Evolutionary conservation across 1,139 yeast species (phyloP).

Genomic region (Lodderomyces oxycetoniae): DNA sequence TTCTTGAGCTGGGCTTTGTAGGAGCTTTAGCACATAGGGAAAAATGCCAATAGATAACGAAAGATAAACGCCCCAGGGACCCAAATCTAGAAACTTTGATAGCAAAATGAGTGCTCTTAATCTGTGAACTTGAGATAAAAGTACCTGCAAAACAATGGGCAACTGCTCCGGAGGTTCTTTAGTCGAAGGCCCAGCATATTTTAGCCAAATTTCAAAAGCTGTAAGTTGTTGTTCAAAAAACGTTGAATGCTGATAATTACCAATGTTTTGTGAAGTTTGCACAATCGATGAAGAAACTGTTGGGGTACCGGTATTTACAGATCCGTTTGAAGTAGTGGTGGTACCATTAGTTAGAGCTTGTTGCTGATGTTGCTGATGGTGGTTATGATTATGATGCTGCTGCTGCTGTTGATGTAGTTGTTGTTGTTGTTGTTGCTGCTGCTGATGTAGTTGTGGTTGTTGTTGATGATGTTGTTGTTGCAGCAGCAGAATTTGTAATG

Average conservation of each 20-base stretch:
- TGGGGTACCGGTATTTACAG: too few relatives aligned
- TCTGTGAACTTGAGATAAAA: conserved; percentile 90
- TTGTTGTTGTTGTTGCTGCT: background rate
- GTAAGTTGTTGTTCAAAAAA: conserved; percentile 95
- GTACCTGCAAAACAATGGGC: conserved; percentile 88
- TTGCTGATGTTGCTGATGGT: conserved; percentile 1
- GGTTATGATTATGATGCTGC: background rate
- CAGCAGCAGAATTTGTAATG: conserved; percentile 1
- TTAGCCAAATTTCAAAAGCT: conserved; percentile 94
- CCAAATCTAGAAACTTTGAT: conserved; percentile 83
- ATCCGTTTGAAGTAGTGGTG: conserved; percentile 2
- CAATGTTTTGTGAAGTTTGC: conserved; percentile 26
- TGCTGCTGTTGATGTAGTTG: background rate
- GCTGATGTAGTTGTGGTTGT: background rate
- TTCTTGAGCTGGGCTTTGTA: conserved; percentile 95
- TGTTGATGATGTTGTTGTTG: background rate
- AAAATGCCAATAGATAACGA: conserved; percentile 93
- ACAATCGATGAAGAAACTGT: conserved; percentile 11
- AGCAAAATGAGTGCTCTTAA: conserved; percentile 80
- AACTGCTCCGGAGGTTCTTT: conserved; percentile 91
- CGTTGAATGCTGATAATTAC: conserved; percentile 76
- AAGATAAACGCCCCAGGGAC: conserved; percentile 96
- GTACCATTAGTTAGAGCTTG: background rate
- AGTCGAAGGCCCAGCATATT: conserved; percentile 74
- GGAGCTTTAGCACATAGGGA: conserved; percentile 84